Conservation (phyloP, 2,329 filamentous ascomycete genomes). For the Hypoxylon sp. region DNA sequence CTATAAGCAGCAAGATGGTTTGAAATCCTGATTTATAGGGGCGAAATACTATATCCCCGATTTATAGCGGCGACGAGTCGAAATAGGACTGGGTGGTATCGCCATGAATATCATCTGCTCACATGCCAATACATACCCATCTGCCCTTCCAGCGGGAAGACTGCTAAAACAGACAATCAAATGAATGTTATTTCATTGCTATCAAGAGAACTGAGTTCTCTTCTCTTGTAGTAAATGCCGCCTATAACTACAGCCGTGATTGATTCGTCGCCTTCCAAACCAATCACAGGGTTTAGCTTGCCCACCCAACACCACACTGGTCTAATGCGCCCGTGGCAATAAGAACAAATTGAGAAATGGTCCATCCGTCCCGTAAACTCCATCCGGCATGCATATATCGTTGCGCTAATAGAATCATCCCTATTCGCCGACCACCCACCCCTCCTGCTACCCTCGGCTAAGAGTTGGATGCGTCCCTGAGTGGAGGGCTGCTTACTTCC, state of each 20-base stretch:
- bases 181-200: slow-evolving; percentile 32
- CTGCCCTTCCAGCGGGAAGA: background rate
- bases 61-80: background rate
- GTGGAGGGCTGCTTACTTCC: slow-evolving; percentile 15
- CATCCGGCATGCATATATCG: slow-evolving; percentile 40
- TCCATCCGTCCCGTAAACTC: slow-evolving; percentile 33
- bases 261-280: slow-evolving; percentile 7
- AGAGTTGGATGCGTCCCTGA: background rate
- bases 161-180: background rate
- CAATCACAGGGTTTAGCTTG: slow-evolving; percentile 9
- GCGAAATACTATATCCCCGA: slow-evolving; percentile 14
- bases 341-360: slow-evolving; percentile 22
- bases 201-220: slow-evolving; percentile 6
- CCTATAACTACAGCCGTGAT: slow-evolving; percentile 35
- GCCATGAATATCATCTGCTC: background rate
- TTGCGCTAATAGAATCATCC: slow-evolving; percentile 19
- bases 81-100: background rate
- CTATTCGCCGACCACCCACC: slow-evolving; percentile 15
- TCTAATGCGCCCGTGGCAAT: slow-evolving; percentile 31
- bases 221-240: slow-evolving; percentile 1
- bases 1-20: slow-evolving; percentile 59
- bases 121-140: background rate
- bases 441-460: slow-evolving; percentile 1
- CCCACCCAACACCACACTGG: slow-evolving; percentile 29
- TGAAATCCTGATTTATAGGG: background rate